phyloP scores from a whole-genome alignment of 176 grass and related monocot genomes.

The Typha latifolia region DNA sequence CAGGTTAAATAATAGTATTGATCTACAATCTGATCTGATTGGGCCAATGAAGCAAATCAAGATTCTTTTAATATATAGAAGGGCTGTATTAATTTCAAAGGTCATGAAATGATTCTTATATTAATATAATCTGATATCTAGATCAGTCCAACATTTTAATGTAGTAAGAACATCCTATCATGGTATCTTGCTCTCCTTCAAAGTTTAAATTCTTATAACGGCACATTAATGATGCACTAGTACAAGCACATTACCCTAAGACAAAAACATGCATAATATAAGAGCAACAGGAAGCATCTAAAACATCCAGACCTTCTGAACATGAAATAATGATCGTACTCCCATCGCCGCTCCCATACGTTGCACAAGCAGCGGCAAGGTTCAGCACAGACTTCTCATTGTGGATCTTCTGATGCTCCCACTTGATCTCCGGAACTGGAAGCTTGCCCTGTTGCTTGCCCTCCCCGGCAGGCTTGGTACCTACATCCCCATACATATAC shows the following conservation, averaged over 20 bases:
- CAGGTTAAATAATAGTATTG: background rate
- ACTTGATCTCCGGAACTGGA: constrained; percentile 75
- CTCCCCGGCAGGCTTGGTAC: constrained; percentile 40
- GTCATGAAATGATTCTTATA: too few species aligned
- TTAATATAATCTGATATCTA: too few species aligned
- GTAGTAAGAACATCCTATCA: too few species aligned
- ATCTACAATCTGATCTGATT: too few species aligned
- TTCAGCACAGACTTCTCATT: constrained; percentile 72
- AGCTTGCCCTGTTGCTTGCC: constrained; percentile 60
- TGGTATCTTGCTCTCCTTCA: too few species aligned
- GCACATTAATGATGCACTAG: background rate
- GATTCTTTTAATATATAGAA: too few species aligned
- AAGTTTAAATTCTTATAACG: too few species aligned
- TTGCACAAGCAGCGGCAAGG: constrained; percentile 51
- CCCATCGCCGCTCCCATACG: constrained; percentile 74
- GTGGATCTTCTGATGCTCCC: constrained; percentile 82
- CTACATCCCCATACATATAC: constrained; percentile 82
- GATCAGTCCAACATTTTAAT: too few species aligned
- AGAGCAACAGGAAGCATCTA: background rate
- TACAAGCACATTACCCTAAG: too few species aligned
- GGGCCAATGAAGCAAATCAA: too few species aligned
- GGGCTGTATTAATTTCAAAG: too few species aligned
- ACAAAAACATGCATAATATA: background rate
- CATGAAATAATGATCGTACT: constrained; percentile 84
- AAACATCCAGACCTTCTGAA: constrained; percentile 57